These are phyloP conservation scores for Flammula alnicola DNA, from an alignment of 1,284 basidiomycete species.

Conservation along the genomic window DNA sequence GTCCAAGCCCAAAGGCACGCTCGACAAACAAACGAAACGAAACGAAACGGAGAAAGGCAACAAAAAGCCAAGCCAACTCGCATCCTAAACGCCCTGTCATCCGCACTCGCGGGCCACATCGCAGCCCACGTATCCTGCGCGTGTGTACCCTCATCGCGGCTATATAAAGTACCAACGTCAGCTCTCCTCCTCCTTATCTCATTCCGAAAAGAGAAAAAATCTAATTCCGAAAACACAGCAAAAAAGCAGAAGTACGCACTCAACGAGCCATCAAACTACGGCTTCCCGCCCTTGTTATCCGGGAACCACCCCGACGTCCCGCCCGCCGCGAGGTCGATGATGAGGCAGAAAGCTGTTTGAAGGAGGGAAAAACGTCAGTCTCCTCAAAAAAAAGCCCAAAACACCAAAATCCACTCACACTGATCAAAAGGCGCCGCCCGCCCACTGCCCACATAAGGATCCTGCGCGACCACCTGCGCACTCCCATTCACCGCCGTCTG, in stretches of 20 bases:
- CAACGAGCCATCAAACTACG: conserved; percentile 74
- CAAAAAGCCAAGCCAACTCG: too few relatives aligned
- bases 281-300: conserved; percentile 61
- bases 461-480: conserved; percentile 45
- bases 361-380: conserved; percentile 27
- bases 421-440: conserved; percentile 78
- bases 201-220: too few relatives aligned
- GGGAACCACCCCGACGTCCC: conserved; percentile 86
- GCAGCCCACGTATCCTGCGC: too few relatives aligned
- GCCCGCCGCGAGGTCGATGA: conserved; percentile 77
- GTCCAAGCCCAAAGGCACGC: conserved; percentile 37
- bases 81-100: too few relatives aligned
- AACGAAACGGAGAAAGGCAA: too few relatives aligned
- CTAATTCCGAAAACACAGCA: neutral
- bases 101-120: too few relatives aligned
- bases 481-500: conserved; percentile 63
- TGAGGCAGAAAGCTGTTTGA: conserved; percentile 74
- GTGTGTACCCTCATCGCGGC: too few relatives aligned
- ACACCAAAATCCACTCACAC: conserved; percentile 42
- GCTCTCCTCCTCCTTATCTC: too few relatives aligned
- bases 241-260: conserved; percentile 40
- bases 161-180: too few relatives aligned
- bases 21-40: too few relatives aligned
- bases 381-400: neutral
- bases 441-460: conserved; percentile 51